Evolutionary conservation across 75 land plant species (phyloP).

Genomic region (Pinus taeda): DNA sequence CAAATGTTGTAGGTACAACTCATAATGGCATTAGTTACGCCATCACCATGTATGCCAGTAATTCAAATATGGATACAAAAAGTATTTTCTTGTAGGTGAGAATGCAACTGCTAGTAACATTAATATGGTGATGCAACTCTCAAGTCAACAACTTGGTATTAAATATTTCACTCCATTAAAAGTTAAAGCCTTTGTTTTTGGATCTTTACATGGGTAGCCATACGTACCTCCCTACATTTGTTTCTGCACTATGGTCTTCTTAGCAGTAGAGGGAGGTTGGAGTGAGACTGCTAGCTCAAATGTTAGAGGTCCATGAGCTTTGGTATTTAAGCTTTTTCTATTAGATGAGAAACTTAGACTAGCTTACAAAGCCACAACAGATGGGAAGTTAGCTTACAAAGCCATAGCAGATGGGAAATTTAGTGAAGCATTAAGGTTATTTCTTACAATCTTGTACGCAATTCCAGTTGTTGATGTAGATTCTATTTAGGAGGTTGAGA

Average conservation of each 20-base stretch:
- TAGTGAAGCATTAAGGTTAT: slow-evolving; percentile 25
- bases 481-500: no score
- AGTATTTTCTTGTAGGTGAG: slow-evolving; percentile 39
- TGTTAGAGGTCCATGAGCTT: slow-evolving; percentile 27
- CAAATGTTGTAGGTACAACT: slow-evolving; percentile 2
- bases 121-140: slow-evolving; percentile 42
- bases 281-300: slow-evolving; percentile 25
- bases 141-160: slow-evolving; percentile 41
- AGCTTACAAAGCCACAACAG: slow-evolving; percentile 63
- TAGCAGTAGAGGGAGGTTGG: background rate
- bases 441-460: no score
- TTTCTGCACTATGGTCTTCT: no score
- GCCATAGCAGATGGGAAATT: slow-evolving; percentile 65
- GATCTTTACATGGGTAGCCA: no score
- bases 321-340: slow-evolving; percentile 25
- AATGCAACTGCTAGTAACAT: slow-evolving; percentile 52
- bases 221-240: no score
- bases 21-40: slow-evolving; percentile 22
- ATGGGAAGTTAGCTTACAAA: slow-evolving; percentile 61
- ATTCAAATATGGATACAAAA: slow-evolving; percentile 43
- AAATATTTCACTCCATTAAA: no score
- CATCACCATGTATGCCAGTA: slow-evolving; percentile 30
- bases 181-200: no score
- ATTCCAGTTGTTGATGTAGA: no score
- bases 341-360: slow-evolving; percentile 46